A percentile compares a stretch with the other conserved stretches of the same genome.
Evolutionary conservation across 805 yeast genomes (phyloP).

Genomic region (Kluyveromyces starmeri): DNA sequence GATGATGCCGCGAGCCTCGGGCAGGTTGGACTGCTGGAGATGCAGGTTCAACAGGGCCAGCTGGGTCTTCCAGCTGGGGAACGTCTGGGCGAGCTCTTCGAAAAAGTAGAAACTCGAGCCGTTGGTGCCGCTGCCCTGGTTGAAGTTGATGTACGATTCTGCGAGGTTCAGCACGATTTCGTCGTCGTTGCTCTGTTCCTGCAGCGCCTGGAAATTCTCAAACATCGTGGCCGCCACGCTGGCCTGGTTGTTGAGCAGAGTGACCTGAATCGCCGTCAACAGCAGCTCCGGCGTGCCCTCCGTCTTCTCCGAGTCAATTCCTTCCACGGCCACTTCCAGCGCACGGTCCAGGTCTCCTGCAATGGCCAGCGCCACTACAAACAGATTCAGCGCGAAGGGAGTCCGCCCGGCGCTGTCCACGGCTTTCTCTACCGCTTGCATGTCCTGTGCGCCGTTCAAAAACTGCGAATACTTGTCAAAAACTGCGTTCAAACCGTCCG

Average conservation of each 20-base stretch:
- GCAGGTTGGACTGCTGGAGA: conserved; percentile 66
- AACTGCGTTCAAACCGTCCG: conserved; percentile 23
- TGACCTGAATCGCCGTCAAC: conserved; percentile 35
- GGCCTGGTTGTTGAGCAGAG: conserved; percentile 33
- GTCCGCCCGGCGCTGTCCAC: conserved; percentile 11
- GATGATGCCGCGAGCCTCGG: conserved; percentile 70
- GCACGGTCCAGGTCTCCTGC: conserved; percentile 26
- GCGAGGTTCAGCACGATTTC: conserved; percentile 68
- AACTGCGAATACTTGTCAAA: conserved; percentile 23
- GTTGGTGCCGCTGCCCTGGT: conserved; percentile 32
- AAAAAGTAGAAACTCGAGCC: conserved; percentile 49
- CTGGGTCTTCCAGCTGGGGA: conserved; percentile 42
- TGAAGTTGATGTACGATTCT: conserved; percentile 59
- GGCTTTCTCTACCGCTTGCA: conserved; percentile 10
- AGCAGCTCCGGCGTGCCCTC: conserved; percentile 32
- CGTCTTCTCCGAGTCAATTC: conserved; percentile 36
- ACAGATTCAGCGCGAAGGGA: conserved; percentile 17
- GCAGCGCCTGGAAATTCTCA: conserved; percentile 36
- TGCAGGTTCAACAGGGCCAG: conserved; percentile 65
- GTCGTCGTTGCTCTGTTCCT: conserved; percentile 48
- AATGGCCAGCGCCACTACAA: conserved; percentile 24
- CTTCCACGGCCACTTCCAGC: conserved; percentile 32
- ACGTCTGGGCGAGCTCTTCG: conserved; percentile 66
- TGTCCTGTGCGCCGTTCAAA: conserved; percentile 13
- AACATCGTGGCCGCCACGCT: conserved; percentile 38